Evolutionary conservation across 176 grass and related monocot genomes (phyloP).

Genomic region (Metroxylon sagu): DNA sequence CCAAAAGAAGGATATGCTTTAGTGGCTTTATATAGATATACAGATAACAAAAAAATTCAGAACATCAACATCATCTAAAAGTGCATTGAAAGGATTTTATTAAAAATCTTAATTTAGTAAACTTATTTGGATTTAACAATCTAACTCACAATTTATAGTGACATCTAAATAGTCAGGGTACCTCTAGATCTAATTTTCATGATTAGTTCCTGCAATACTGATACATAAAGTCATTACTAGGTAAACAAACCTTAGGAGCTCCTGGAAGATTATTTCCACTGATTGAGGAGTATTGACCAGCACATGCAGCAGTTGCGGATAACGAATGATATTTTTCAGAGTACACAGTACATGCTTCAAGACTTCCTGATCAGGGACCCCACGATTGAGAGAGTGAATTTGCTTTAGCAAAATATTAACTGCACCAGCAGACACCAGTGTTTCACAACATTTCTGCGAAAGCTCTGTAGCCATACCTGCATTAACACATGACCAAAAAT

Average conservation of each 20-base stretch:
- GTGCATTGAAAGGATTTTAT: no score
- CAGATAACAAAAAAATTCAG: no score
- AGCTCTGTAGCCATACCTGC: slow-evolving; percentile 45
- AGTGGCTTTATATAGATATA: no score
- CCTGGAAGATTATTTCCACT: slow-evolving; percentile 44
- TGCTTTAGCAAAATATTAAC: slow-evolving; percentile 47
- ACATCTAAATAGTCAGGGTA: no score
- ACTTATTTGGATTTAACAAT: no score
- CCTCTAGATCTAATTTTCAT: no score
- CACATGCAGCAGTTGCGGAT: slow-evolving; percentile 20
- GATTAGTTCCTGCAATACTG: no score
- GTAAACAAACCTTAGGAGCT: slow-evolving; percentile 37
- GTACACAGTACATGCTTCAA: slow-evolving; percentile 48
- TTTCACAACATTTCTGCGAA: slow-evolving; percentile 50
- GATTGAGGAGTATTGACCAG: slow-evolving; percentile 20
- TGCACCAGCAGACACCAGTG: slow-evolving; percentile 33
- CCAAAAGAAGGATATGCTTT: no score
- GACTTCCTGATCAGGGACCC: slow-evolving; percentile 60
- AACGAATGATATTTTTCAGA: slow-evolving; percentile 39
- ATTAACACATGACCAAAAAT: slow-evolving; percentile 1
- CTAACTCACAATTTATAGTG: no score
- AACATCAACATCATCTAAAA: no score
- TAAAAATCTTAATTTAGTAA: no score
- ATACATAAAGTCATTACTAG: neutral
- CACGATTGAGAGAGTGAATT: slow-evolving; percentile 37